These are phyloP conservation scores for Kwoniella shivajii DNA, from an alignment of 1,284 basidiomycete genomes.

Conservation along the genomic window DNA sequence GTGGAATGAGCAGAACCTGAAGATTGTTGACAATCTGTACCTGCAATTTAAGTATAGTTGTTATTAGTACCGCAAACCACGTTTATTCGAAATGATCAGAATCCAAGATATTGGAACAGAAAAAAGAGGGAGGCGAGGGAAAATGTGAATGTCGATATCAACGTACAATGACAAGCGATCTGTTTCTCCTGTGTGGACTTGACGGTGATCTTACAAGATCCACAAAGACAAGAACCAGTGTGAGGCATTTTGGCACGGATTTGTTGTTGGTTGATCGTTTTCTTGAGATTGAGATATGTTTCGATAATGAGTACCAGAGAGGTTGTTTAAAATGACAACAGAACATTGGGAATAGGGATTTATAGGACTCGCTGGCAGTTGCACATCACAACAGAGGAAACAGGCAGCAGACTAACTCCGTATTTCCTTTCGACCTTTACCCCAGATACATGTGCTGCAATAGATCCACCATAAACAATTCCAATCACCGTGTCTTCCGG, in stretches of 20 bases:
- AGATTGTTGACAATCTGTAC: constrained; percentile 32
- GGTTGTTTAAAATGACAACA: no score
- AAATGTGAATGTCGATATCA: background rate
- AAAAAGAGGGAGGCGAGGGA: background rate
- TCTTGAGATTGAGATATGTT: no score
- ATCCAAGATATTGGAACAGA: background rate
- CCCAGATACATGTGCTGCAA: no score
- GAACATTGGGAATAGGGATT: no score
- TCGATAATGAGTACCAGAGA: no score
- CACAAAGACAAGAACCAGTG: constrained; percentile 25
- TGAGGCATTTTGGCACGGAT: constrained; percentile 10
- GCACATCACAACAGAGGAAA: no score
- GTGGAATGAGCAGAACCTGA: constrained; percentile 27
- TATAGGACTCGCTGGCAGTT: no score
- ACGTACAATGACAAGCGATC: constrained; percentile 27
- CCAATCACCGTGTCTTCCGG: no score
- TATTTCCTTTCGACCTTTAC: no score
- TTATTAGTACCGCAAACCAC: background rate
- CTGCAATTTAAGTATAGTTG: constrained; percentile 3
- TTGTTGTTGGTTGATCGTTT: background rate
- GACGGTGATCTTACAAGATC: constrained; percentile 30
- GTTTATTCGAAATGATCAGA: background rate
- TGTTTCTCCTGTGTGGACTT: constrained; percentile 22
- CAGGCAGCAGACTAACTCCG: no score
- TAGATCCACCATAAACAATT: no score